A percentile compares a stretch with the other conserved stretches of the same genome.
phyloP scores from a whole-genome alignment of 2,329 filamentous ascomycete genomes.

The Colletotrichum somersetense region DNA sequence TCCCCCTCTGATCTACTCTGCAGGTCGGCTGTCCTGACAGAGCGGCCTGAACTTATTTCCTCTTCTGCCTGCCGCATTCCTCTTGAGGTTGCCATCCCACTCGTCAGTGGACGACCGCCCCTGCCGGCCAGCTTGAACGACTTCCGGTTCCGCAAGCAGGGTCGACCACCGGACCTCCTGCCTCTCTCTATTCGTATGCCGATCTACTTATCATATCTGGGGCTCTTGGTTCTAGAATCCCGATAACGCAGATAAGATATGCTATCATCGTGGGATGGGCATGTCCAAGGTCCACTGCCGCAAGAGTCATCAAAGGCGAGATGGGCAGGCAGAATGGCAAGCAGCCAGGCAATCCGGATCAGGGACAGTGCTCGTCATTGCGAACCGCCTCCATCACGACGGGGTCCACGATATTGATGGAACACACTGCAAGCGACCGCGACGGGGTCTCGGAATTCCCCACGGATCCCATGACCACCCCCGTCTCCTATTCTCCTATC shows the following conservation, averaged over 20 bases:
- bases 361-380: constrained; percentile 3
- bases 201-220: constrained; percentile 18
- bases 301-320: constrained; percentile 7
- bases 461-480: constrained; percentile 29
- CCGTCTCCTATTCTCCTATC: neutral
- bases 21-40: constrained; percentile 1
- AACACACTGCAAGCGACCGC: constrained; percentile 16
- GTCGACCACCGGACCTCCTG: constrained; percentile 18
- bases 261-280: constrained; percentile 12
- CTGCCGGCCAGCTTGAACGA: constrained; percentile 13
- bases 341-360: neutral
- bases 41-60: constrained; percentile 32
- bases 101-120: constrained; percentile 19
- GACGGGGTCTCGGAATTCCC: constrained; percentile 25
- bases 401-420: constrained; percentile 11
- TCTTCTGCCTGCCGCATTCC: constrained; percentile 35
- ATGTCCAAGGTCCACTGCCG: constrained; percentile 13
- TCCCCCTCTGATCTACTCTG: constrained; percentile 30
- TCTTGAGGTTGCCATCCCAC: constrained; percentile 17
- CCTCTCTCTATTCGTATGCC: constrained; percentile 17
- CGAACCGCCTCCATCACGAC: constrained; percentile 21
- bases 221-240: neutral
- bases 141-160: constrained; percentile 13
- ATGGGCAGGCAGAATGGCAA: neutral
- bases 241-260: constrained; percentile 4